phyloP scores from a whole-genome alignment of 2,329 filamentous ascomycete genomes.

The Claviceps africana region DNA sequence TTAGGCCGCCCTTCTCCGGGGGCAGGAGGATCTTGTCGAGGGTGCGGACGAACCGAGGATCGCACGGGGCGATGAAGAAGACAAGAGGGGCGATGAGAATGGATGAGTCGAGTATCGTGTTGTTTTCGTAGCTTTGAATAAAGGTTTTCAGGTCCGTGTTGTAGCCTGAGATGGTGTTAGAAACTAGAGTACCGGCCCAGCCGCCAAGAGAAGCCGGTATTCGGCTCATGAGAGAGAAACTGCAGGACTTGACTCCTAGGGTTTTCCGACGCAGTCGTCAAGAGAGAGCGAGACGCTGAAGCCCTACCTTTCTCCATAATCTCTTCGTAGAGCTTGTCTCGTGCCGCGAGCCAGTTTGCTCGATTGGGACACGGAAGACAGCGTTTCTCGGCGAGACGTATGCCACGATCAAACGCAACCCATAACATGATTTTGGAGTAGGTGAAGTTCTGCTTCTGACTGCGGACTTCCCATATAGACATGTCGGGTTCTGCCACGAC shows the following conservation, averaged over 20 bases:
- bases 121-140: constrained; percentile 62
- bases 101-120: constrained; percentile 56
- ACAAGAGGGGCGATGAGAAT: constrained; percentile 65
- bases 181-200: no score
- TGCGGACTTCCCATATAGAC: constrained; percentile 74
- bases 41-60: constrained; percentile 60
- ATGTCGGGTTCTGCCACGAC: constrained; percentile 48
- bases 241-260: not conserved
- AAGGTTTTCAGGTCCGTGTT: constrained; percentile 57
- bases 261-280: not conserved
- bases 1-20: constrained; percentile 62
- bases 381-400: constrained; percentile 61
- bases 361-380: constrained; percentile 62
- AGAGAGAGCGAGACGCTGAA: not conserved
- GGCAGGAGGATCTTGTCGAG: constrained; percentile 57
- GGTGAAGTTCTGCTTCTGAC: constrained; percentile 61
- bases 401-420: constrained; percentile 64
- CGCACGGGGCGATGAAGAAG: constrained; percentile 66
- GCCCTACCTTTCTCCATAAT: constrained; percentile 55
- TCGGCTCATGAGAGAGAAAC: no score
- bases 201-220: no score
- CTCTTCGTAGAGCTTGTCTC: constrained; percentile 58
- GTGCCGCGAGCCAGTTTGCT: constrained; percentile 47
- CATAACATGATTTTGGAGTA: constrained; percentile 78
- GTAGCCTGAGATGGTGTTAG: constrained; percentile 26